Conservation (phyloP, 257 asterid genomes). For the Nicotiana paniculata region DNA sequence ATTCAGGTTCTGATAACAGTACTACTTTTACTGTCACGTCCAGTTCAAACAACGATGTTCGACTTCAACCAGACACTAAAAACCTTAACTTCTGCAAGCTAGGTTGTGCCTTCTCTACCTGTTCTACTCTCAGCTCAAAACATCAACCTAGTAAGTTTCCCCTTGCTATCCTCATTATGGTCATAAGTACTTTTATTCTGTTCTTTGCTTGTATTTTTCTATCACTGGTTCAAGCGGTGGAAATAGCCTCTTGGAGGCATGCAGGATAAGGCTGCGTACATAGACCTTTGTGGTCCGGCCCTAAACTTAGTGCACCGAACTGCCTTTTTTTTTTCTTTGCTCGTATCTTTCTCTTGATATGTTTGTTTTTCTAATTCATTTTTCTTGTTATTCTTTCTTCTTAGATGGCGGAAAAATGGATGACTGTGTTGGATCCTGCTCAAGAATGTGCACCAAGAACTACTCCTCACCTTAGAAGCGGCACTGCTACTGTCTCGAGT, state of each 20-base stretch:
- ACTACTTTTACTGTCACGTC: background rate
- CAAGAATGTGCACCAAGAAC: slow-evolving; percentile 56
- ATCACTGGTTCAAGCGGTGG: no score
- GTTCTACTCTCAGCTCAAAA: slow-evolving; percentile 62
- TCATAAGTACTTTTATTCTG: background rate
- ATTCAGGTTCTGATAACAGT: slow-evolving; percentile 12
- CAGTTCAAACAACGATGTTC: slow-evolving; percentile 15
- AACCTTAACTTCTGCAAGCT: slow-evolving; percentile 71
- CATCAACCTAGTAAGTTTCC: slow-evolving; percentile 52
- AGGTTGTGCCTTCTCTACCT: slow-evolving; percentile 77
- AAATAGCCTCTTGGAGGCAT: no score
- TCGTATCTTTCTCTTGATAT: background rate
- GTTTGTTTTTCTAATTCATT: background rate
- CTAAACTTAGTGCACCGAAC: no score
- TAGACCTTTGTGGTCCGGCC: no score
- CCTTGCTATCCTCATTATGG: background rate
- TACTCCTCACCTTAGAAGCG: slow-evolving; percentile 31
- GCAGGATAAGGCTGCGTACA: no score
- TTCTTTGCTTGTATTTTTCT: background rate
- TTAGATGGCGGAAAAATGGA: slow-evolving; percentile 76
- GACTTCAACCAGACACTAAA: slow-evolving; percentile 17
- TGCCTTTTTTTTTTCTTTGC: background rate
- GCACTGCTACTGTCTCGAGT: background rate
- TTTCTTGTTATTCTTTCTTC: background rate
- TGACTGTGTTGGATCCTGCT: slow-evolving; percentile 85